Conservation (phyloP, 2,329 filamentous ascomycete genomes). For the Fusarium avenaceum region DNA sequence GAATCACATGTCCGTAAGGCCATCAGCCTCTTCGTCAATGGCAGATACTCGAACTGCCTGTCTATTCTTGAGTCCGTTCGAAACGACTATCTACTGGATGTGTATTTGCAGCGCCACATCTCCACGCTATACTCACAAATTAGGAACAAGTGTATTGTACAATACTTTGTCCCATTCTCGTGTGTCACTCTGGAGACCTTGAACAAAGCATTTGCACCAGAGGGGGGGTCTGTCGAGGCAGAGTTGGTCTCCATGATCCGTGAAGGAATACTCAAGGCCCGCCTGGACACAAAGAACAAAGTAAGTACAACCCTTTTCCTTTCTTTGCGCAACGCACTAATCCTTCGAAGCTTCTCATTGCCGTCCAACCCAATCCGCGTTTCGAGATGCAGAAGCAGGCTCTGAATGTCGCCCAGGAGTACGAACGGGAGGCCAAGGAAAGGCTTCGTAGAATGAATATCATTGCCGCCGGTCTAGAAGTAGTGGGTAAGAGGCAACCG, state of each 20-base stretch:
- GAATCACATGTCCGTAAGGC: conserved; percentile 96
- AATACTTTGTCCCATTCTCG: conserved; percentile 93
- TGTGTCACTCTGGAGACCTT: conserved; percentile 86
- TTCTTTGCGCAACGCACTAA: conserved; percentile 21
- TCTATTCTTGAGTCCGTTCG: conserved; percentile 85
- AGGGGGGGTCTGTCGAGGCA: conserved; percentile 73
- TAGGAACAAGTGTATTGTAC: conserved; percentile 90
- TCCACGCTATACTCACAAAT: conserved; percentile 78
- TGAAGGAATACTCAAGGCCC: conserved; percentile 76
- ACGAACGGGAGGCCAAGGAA: conserved; percentile 81
- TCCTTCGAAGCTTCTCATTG: conserved; percentile 73
- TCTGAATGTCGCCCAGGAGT: conserved; percentile 75
- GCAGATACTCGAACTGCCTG: conserved; percentile 88
- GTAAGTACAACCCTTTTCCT: conserved; percentile 55
- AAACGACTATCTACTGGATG: conserved; percentile 89
- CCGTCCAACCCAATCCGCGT: conserved; percentile 75
- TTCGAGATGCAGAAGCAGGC: conserved; percentile 77
- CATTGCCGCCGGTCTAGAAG: conserved; percentile 79
- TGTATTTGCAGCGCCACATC: conserved; percentile 84
- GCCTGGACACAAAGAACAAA: conserved; percentile 86
- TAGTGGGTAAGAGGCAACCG: conserved; percentile 55
- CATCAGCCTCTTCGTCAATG: conserved; percentile 88
- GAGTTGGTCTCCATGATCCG: conserved; percentile 87
- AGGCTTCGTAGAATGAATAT: conserved; percentile 84
- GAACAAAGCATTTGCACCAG: conserved; percentile 78